Base-by-base conservation (phyloP, 441 rosid species). In the Erodium texanum region DNA sequence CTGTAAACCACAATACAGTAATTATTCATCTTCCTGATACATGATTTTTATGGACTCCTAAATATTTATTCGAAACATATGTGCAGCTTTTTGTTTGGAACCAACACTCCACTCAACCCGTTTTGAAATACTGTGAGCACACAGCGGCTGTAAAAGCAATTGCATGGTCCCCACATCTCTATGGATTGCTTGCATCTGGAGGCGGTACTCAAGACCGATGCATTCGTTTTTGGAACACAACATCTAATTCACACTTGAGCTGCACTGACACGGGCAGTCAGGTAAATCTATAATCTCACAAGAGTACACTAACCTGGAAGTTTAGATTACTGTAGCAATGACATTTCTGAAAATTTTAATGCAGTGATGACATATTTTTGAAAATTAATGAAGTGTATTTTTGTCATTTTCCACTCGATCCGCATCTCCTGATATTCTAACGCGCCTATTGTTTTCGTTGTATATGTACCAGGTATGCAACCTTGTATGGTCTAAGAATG, bases 141-240 rank as follows among this genome's bases (percentile, higher is more conserved):
- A 89, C 98, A 6, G 99, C 99, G 61, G 99, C 99, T 8, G 97
- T 92, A 7, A 94, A 92, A 80, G 99, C 99, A 62, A 89, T 94
- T 54, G 82, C 98, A 62, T 94, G 99, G 99, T 92, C 99, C 34
- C 99, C 98, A 50, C 99, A 94, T 73, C 98, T 89, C 83, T 89
- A 82, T 41, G 72, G 85, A 66, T 92, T 94, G 66, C 98, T 94
- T 68, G 98, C 94, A 72, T 94, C 99, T 0, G 98, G 97, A 70
- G 99, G 99, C 24, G 99, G 99, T 77, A 94, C 98, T 2, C 97
- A 98, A 5, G 99, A 94, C 71, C 78, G 99, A 63, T 92, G 97
- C 74, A 88, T 94, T 77, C 92, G 97, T 52, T 92, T 94, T 72
- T 94, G 99, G 99, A 94, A 87, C 81, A 94, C 98, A 3, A 72